Base-by-base conservation (phyloP, 495 filamentous ascomycete species). In the Lepraria neglecta region DNA sequence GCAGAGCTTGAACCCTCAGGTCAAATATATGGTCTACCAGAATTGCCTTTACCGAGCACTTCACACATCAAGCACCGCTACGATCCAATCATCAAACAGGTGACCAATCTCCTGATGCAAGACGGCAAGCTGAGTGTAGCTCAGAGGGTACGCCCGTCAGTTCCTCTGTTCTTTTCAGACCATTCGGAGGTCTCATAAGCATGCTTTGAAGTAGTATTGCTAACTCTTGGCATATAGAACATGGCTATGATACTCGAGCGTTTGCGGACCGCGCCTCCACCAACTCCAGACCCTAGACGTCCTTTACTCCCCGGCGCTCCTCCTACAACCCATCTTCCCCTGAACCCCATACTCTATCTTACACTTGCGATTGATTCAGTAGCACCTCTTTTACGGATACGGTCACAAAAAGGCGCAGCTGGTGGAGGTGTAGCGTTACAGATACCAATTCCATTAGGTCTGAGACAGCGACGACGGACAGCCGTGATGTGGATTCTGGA, bases 321-420 rank as follows among this genome's bases (percentile, higher is more conserved):
- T 2, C 84, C 90, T 0, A 77, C 87, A 27, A 72, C 79, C 10
- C 86, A 92, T 55, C 82, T 95, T 35, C 87, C 89, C 9, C 78
- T 89, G 21, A 82, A 95, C 75, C 86, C 91, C 11, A 76, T 91
- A 35, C 77, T 83, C 48, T 91, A 91, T 74, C 83, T 96, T 44
- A 88, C 85, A 0, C 75, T 92, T 43, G 90, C 92, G n/a, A 86
- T 98, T 70, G 94, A 98, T 79, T 95, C 90, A 12, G 87, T 97
- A n/a, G 90, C 91, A 14, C 94, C 94, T 24, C 78, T 98, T 27
- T 74, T 97, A 67, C 87, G 86, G 33, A 83, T 97, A 68, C 81
- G 84, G 27, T 77, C 78, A 38, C 80, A 87, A 68, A 88, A 84
- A 72, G 90, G 90, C 65, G 80, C 88, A 40, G 88, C 87, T 1